Evolutionary conservation across 1,284 basidiomycete genomes (phyloP), one percentile per base, ranked within the genome.

Genomic region (Ganoderma leucocontextum): DNA sequence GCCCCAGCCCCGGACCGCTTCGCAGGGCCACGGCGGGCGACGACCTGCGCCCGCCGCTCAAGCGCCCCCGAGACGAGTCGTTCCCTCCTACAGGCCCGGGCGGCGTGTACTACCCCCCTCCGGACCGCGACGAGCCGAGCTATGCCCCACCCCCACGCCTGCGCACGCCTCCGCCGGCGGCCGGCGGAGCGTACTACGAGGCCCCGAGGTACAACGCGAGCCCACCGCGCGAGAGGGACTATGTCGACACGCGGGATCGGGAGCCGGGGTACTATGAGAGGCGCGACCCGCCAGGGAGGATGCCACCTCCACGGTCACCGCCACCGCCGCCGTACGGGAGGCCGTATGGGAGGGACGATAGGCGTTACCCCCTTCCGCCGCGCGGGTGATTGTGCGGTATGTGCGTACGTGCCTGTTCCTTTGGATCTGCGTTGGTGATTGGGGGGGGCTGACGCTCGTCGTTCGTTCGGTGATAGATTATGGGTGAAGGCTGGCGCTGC

Each of bases 51-150:
- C 80, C 80, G 15, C 78, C 80, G 4, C 44, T 75, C 25, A 81
- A 81, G 71, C 74, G 80, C 4, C 64, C 76, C 15, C 74, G 80
- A 2, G 80, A 79, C 19, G 80, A 80, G 25, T 63, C 70, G 15
- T 78, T 76, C 38, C 49, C 68, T 9, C 53, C 64, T 0, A 55
- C 67, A 35, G 55, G 29, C 39, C 13, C 44, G 10, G 17, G 66
- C 62, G 47, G 13, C 4, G 68, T 52, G 10, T 79, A 79, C 69
- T 78, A 76, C 42, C 39, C 76, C 0, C 65, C 74, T 2, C 65
- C 68, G 52, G 72, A 75, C 15, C 60, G 68, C 7, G 55, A 53
- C 17, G 65, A 49, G 13, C 64, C 70, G 19, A 29, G 57, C 5
- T 69, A 76, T 74, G 73, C 59, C 58, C 71, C 47, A 10, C 22